A percentile compares a stretch with the other conserved stretches of the same genome.
These are phyloP conservation scores for Clathrospora elynae DNA, from an alignment of 2,329 filamentous ascomycete species.

Conservation along the genomic window DNA sequence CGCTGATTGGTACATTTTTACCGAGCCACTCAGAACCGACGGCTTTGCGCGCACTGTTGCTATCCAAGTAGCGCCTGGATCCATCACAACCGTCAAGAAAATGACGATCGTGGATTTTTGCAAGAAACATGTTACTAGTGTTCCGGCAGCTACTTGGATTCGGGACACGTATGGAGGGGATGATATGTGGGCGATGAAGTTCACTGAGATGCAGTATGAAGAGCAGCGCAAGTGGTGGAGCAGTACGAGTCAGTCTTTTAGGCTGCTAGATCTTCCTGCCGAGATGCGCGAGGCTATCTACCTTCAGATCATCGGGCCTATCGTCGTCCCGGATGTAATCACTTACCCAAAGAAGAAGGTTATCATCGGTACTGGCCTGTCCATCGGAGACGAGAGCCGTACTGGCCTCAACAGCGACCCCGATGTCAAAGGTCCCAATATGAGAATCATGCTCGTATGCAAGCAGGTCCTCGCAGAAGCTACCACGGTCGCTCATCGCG, in stretches of 20 bases:
- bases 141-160: conserved; percentile 14
- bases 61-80: background rate
- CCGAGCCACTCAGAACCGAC: background rate
- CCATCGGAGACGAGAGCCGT: background rate
- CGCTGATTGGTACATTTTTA: conserved; percentile 14
- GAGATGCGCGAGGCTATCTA: conserved; percentile 23
- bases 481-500: background rate
- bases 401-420: conserved; percentile 14
- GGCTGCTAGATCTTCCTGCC: conserved; percentile 15
- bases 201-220: conserved; percentile 12
- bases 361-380: conserved; percentile 12
- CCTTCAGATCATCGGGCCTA: conserved; percentile 14
- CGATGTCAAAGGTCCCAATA: conserved; percentile 13
- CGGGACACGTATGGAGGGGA: conserved; percentile 12
- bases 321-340: conserved; percentile 15
- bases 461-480: conserved; percentile 14
- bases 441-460: conserved; percentile 15
- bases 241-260: conserved; percentile 16
- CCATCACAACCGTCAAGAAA: background rate
- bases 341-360: background rate
- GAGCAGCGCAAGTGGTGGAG: conserved; percentile 24
- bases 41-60: conserved; percentile 6
- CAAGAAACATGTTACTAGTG: background rate
- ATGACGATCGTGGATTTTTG: conserved; percentile 3
- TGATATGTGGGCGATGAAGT: conserved; percentile 9